Percentiles rank a stretch among this genome's conserved stretches.
These are phyloP conservation scores for Albophoma yamanashiensis DNA, from an alignment of 2,329 filamentous ascomycete species.

Conservation along the genomic window DNA sequence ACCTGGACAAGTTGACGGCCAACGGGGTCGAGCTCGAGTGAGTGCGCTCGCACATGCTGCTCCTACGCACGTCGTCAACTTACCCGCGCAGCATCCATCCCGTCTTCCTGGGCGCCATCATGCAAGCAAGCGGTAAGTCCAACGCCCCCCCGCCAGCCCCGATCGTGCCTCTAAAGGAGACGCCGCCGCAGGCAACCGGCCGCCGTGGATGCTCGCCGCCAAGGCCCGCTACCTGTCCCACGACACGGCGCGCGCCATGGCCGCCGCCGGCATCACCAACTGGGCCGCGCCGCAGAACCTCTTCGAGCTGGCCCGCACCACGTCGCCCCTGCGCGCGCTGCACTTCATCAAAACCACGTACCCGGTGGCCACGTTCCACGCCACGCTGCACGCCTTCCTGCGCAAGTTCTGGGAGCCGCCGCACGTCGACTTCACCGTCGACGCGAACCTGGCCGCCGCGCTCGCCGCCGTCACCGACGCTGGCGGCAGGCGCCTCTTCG, in stretches of 20 bases:
- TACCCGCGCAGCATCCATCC: conserved; percentile 48
- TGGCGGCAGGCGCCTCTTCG: conserved; percentile 30
- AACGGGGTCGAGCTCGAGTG: conserved; percentile 58
- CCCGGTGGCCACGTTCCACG: conserved; percentile 36
- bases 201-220: conserved; percentile 59
- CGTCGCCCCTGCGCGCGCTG: conserved; percentile 53
- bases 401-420: conserved; percentile 51
- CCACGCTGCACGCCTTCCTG: conserved; percentile 44
- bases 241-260: conserved; percentile 29
- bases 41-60: conserved; percentile 12
- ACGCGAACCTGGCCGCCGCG: conserved; percentile 35
- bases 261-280: conserved; percentile 24
- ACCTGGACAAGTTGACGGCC: conserved; percentile 40
- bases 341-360: conserved; percentile 54
- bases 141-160: neutral
- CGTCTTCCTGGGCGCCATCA: conserved; percentile 60
- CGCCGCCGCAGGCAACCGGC: conserved; percentile 50
- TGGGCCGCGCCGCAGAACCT: conserved; percentile 31
- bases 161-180: neutral
- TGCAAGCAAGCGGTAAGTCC: conserved; percentile 41
- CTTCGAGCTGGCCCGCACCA: conserved; percentile 29
- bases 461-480: conserved; percentile 13
- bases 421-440: conserved; percentile 47
- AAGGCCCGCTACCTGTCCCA: conserved; percentile 48
- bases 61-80: neutral